Evolutionary conservation across 257 asterid species (phyloP).

Genomic region (Ballota nigra): DNA sequence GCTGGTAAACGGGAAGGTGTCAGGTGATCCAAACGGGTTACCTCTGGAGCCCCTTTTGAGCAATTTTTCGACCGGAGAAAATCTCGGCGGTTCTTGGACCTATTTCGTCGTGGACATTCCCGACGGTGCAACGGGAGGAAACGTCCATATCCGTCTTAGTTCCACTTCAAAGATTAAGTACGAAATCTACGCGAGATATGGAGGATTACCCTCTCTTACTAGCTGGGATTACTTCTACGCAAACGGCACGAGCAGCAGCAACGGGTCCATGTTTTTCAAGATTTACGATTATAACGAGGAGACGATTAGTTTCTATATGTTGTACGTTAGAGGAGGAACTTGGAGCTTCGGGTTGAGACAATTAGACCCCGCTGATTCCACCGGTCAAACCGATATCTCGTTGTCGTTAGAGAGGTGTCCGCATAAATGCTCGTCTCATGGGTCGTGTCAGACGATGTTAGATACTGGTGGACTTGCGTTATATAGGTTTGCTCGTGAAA

Average conservation of each 20-base stretch:
- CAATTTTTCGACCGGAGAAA: conserved; percentile 49
- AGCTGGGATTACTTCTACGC: conserved; percentile 80
- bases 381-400: conserved; percentile 47
- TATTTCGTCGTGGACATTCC: conserved; percentile 82
- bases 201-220: conserved; percentile 76
- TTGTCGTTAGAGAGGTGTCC: conserved; percentile 92
- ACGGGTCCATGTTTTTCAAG: conserved; percentile 88
- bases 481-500: conserved; percentile 54
- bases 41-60: conserved; percentile 78
- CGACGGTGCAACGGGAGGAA: conserved; percentile 76
- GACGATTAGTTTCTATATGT: conserved; percentile 60
- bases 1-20: conserved; percentile 51
- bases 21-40: conserved; percentile 54
- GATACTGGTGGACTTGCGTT: conserved; percentile 76
- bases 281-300: conserved; percentile 60
- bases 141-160: conserved; percentile 58
- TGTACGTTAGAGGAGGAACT: conserved; percentile 73
- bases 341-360: conserved; percentile 89
- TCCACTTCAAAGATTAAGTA: conserved; percentile 51
- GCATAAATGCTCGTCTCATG: conserved; percentile 73
- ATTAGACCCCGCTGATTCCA: conserved; percentile 29
- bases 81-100: conserved; percentile 55
- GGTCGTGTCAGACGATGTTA: conserved; percentile 57
- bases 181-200: conserved; percentile 76
- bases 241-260: conserved; percentile 72